Evolutionary conservation across 2,329 filamentous ascomycete genomes (phyloP), one percentile per base, ranked within the genome.

Genomic region (Sporothrix brasiliensis): DNA sequence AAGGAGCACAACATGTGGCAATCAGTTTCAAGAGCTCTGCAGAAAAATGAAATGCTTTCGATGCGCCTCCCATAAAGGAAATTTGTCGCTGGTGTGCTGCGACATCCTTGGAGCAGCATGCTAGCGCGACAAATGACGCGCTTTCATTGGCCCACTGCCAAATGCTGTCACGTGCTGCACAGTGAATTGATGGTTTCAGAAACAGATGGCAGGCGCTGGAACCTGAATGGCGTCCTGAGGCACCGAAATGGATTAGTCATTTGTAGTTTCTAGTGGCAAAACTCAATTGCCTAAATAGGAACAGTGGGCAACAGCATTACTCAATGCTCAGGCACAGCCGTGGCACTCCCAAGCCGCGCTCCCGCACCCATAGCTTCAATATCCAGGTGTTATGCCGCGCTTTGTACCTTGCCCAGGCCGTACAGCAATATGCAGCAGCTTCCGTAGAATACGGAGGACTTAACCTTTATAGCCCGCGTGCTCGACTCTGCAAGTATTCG

Each of bases 71-170:
- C 19, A 53, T 47, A 69, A 54, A 44, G 34, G 54, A 70, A 70
- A 70, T 70, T 67, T 65, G 63, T 61, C 44, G 66, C 19, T 47
- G 66, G 39, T 24, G 41, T 13, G n/a, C 24, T 68, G 49, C 41
- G 56, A 27, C 68, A 44, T 44, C 11, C 49, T 24, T 24, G 27
- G 27, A 52, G 58, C n/a, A 60, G 52, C 69, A 14, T 61, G 54
- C 50, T 71, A 69, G 67, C 68, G 71, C 69, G 52, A 52, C 27
- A 16, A 56, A 67, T 52, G 71, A 70, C 68, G 71, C 70, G 70
- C 63, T 72, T 14, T 69, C 47, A 72, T 72, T 72, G 70, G 70
- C 27, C 13, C 39, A 63, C 21, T 10, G 58, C n/a, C 13, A 27
- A 10, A 24, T 16, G 5, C 3, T 10, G 53, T 71, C 70, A 71